Evolutionary conservation across 768 basidiomycete species (phyloP).

Genomic region (Boletus coccyginus): DNA sequence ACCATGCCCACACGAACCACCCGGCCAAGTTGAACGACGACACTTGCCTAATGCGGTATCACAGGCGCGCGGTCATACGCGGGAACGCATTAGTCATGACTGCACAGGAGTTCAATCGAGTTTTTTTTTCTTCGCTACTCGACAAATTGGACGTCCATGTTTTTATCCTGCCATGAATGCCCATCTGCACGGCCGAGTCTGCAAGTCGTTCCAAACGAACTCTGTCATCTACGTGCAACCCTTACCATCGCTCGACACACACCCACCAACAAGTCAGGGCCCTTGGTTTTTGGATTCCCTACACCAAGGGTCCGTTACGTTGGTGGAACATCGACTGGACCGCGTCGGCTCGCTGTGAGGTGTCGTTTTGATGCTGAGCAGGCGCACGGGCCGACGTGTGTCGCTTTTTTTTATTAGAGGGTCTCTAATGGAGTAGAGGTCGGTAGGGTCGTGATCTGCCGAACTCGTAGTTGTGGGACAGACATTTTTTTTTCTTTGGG

Average conservation of each 20-base stretch:
- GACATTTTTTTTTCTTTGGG: conserved; percentile 35
- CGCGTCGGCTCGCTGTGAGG: conserved; percentile 41
- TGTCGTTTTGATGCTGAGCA: conserved; percentile 57
- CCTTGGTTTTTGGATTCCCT: conserved; percentile 35
- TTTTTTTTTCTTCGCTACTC: too few relatives aligned
- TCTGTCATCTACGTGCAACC: too few relatives aligned
- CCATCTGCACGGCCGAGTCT: too few relatives aligned
- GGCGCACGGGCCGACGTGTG: conserved; percentile 40
- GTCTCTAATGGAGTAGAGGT: conserved; percentile 67
- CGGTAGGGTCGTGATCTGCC: conserved; percentile 29
- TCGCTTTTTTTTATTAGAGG: conserved; percentile 27
- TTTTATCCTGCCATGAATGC: too few relatives aligned
- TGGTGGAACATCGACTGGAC: conserved; percentile 58
- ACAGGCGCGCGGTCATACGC: not conserved
- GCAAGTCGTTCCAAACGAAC: not conserved
- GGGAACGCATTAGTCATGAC: conserved; percentile 25
- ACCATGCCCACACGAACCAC: too few relatives aligned
- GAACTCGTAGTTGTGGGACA: conserved; percentile 69
- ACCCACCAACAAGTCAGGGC: conserved; percentile 63
- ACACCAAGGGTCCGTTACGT: conserved; percentile 68
- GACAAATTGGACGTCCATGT: too few relatives aligned
- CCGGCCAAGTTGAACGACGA: conserved; percentile 15
- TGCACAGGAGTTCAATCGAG: conserved; percentile 9
- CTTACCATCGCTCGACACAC: too few relatives aligned
- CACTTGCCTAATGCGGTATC: conserved; percentile 18